phyloP scores from a whole-genome alignment of 805 yeast genomes.

The Myxozyma lipomycoides region DNA sequence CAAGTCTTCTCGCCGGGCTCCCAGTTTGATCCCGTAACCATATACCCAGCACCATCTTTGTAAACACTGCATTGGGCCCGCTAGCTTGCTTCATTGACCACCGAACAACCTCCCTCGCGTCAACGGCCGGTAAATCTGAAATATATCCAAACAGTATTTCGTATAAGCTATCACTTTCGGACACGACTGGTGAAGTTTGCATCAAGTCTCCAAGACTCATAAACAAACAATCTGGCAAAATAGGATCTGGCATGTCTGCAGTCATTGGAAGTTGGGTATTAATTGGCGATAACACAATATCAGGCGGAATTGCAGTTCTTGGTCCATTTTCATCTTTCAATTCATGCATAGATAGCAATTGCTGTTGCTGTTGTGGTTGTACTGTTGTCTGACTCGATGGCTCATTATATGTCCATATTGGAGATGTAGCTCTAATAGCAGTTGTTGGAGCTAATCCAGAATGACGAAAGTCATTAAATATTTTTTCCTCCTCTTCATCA shows the following conservation, averaged over 20 bases:
- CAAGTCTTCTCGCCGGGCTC: not conserved
- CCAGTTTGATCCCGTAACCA: conserved; percentile 15
- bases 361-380: conserved; percentile 1
- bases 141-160: conserved; percentile 17
- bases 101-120: conserved; percentile 7
- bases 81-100: conserved; percentile 6
- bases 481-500: not conserved
- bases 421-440: conserved; percentile 24
- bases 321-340: not conserved
- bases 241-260: conserved; percentile 22
- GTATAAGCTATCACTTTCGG: not conserved
- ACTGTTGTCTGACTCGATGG: conserved; percentile 2
- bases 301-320: not conserved
- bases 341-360: not conserved
- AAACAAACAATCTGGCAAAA: conserved; percentile 25
- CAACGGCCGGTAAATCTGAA: not conserved
- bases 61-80: conserved; percentile 2
- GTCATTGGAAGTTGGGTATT: not conserved
- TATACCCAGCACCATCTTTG: conserved; percentile 9
- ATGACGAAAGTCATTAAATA: not conserved
- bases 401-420: conserved; percentile 22
- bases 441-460: conserved; percentile 10
- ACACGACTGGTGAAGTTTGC: conserved; percentile 3
- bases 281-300: not conserved
- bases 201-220: conserved; percentile 20